Conservation (phyloP, 495 filamentous ascomycete genomes). For the Opeltia flavorubescens region DNA sequence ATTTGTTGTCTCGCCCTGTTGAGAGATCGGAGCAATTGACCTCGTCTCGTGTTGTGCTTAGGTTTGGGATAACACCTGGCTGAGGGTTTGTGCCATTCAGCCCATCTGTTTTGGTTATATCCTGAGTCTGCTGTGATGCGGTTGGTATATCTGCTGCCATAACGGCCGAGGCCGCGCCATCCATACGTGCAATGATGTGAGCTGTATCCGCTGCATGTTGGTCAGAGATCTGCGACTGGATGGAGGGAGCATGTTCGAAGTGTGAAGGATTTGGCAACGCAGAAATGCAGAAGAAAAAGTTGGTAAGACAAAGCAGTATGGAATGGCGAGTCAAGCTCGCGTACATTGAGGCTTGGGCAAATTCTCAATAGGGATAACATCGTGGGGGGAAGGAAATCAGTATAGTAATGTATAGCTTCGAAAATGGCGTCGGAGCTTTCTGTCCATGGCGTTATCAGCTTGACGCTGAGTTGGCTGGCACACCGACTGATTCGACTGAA, state of each 20-base stretch:
- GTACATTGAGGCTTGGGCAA: not conserved
- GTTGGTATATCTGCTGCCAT: not conserved
- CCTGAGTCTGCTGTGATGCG: not conserved
- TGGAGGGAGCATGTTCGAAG: not conserved
- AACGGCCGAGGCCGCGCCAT: not conserved
- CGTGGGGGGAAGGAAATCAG: not conserved
- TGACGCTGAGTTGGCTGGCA: not conserved
- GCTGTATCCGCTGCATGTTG: not conserved
- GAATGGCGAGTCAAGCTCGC: not conserved
- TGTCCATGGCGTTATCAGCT: not conserved
- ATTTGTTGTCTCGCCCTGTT: constrained; percentile 10
- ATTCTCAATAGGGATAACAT: not conserved
- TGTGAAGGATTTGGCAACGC: not conserved
- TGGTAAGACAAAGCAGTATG: not conserved
- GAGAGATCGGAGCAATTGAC: constrained; percentile 4
- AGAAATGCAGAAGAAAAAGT: not conserved
- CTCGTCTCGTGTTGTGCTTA: not conserved
- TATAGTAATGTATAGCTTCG: not conserved
- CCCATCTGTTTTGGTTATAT: not conserved
- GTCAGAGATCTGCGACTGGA: not conserved
- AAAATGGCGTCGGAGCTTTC: not conserved
- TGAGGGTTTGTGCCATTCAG: not conserved
- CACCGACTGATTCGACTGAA: not conserved
- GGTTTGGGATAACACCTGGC: constrained; percentile 5
- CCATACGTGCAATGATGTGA: not conserved